Base-by-base conservation (phyloP, 202 grass and related monocot species). In the Setaria viridis region DNA sequence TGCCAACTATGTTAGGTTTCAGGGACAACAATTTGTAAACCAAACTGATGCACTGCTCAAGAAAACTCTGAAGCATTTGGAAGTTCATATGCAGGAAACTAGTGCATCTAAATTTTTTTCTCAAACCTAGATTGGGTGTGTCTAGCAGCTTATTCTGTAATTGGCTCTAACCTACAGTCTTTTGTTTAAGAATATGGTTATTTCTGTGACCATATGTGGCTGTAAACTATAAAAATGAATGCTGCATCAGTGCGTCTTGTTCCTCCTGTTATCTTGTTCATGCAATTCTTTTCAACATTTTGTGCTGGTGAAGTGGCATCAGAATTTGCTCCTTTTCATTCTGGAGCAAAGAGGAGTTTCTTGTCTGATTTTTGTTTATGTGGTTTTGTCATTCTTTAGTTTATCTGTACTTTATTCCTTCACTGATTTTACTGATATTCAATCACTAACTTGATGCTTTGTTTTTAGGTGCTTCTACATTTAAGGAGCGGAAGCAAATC, bases 401-500 rank as follows among this genome's bases (percentile, higher is more conserved):
- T 77, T 50, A 58, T 19, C 58, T 74, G 0, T 80, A 74, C 0
- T 11, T 66, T 35, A 34, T 50, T 14, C 2, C 8, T 80, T 7
- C 41, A 62, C 5, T 68, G 17, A 68, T 42, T 33, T 15, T 81
- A 34, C 30, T 50, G 47, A 51, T 62, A 62, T 55, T 13, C 11
- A 54, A 17, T n/a, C 21, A 48, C 55, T 87, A 10, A 55, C 12
- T 34, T 21, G 11, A 29, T 86, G 25, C 60, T 76, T 15, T 1
- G 1, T 54, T 80, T 67, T 78, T 71, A 99, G 97, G 93, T 80
- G 90, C 97, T 12, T 89, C 97, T 80, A 85, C 93, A 25, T 96
- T 67, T 78, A 99, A 99, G 77, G 97, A 96, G 58, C 78, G 88
- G 25, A 96, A 96, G 46, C 72, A 93, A 76, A 56, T 94, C 51